Conservation (phyloP, 805 yeast genomes). For the Lipomyces chichibuensis region DNA sequence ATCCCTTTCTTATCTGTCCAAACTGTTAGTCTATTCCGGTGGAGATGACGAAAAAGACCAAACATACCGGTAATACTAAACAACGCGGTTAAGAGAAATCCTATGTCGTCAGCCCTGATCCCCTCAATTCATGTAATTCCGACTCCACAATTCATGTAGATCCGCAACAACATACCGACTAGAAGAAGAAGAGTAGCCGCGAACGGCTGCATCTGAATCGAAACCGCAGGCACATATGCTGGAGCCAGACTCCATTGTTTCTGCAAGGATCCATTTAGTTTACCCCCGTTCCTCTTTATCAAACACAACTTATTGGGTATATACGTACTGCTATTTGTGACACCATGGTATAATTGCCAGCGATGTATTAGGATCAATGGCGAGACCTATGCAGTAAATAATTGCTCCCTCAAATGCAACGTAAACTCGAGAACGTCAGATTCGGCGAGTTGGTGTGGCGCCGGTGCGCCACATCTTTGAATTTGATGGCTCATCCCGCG, state of each 20-base stretch:
- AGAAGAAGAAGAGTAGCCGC: conserved; percentile 19
- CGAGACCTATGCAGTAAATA: background rate
- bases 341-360: background rate
- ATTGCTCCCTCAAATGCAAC: background rate
- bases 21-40: background rate
- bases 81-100: conserved; percentile 21
- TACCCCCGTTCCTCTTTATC: too few species aligned
- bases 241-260: conserved; percentile 27
- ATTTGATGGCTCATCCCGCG: background rate
- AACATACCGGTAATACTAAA: conserved; percentile 28
- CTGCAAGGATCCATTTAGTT: conserved; percentile 6
- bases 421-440: background rate
- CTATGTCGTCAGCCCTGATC: conserved; percentile 5
- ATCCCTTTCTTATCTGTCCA: conserved; percentile 26
- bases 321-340: background rate
- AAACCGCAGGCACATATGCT: conserved; percentile 22
- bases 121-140: background rate
- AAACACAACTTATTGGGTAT: background rate
- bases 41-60: background rate
- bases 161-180: conserved; percentile 14
- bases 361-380: background rate
- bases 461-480: background rate
- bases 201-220: conserved; percentile 19
- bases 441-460: background rate
- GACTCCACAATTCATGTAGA: background rate